These are phyloP conservation scores for Zygoascus tannicola DNA, from an alignment of 805 yeast genomes.

Conservation along the genomic window DNA sequence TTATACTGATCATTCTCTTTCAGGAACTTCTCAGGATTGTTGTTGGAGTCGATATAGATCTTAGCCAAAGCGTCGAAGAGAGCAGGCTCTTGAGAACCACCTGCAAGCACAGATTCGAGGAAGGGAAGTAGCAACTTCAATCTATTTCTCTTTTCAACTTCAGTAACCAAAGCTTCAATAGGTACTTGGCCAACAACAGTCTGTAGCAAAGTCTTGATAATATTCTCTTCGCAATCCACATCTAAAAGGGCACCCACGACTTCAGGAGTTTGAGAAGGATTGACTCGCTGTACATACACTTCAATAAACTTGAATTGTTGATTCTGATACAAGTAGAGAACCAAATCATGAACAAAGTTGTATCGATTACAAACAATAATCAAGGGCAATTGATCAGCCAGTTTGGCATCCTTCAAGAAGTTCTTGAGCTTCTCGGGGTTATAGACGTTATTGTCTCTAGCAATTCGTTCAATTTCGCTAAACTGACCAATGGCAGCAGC, in stretches of 20 bases:
- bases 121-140: slow-evolving; percentile 86
- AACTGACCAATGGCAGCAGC: slow-evolving; percentile 85
- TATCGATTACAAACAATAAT: slow-evolving; percentile 93
- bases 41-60: slow-evolving; percentile 95
- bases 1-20: slow-evolving; percentile 85
- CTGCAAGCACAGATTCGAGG: slow-evolving; percentile 80
- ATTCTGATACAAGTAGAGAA: slow-evolving; percentile 87
- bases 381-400: slow-evolving; percentile 92
- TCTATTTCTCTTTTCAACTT: slow-evolving; percentile 95
- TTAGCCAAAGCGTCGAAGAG: slow-evolving; percentile 92
- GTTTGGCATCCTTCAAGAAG: slow-evolving; percentile 85
- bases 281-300: slow-evolving; percentile 95
- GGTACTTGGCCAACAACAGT: slow-evolving; percentile 95
- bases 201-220: slow-evolving; percentile 68
- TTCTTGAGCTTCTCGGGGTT: slow-evolving; percentile 97
- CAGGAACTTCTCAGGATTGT: slow-evolving; percentile 93
- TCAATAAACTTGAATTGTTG: slow-evolving; percentile 94
- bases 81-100: slow-evolving; percentile 76
- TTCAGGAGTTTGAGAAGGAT: slow-evolving; percentile 91
- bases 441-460: slow-evolving; percentile 86
- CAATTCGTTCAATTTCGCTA: slow-evolving; percentile 92
- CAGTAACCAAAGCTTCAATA: slow-evolving; percentile 75
- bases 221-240: slow-evolving; percentile 91
- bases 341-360: slow-evolving; percentile 85
- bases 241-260: slow-evolving; percentile 94